These are phyloP conservation scores for Hyaloscypha finlandica DNA, from an alignment of 495 filamentous ascomycete species.

Conservation along the genomic window DNA sequence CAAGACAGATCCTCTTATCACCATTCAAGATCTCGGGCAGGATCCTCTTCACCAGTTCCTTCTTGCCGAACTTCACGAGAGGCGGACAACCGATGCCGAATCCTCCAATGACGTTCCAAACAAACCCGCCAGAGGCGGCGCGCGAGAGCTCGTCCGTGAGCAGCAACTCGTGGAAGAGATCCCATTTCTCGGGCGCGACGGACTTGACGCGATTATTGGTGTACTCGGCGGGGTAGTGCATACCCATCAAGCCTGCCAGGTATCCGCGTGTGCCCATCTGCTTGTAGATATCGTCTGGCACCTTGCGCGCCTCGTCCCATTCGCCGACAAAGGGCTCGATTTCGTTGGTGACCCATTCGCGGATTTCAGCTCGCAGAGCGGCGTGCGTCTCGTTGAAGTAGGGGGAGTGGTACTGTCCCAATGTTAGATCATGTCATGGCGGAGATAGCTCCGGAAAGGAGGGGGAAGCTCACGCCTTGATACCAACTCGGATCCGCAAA, in stretches of 20 bases:
- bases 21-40: conserved; percentile 83
- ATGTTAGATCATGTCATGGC: conserved; percentile 6
- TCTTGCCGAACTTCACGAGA: conserved; percentile 88
- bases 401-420: conserved; percentile 80
- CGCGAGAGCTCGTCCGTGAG: conserved; percentile 93
- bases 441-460: not conserved
- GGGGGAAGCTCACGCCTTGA: conserved; percentile 71
- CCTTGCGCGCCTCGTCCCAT: conserved; percentile 93
- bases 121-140: conserved; percentile 84
- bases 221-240: conserved; percentile 74
- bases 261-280: conserved; percentile 93
- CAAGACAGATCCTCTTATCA: conserved; percentile 93
- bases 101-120: conserved; percentile 95
- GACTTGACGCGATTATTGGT: conserved; percentile 69
- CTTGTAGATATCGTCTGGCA: conserved; percentile 77
- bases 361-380: conserved; percentile 84
- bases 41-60: conserved; percentile 77
- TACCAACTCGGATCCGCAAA: conserved; percentile 96
- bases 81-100: conserved; percentile 94
- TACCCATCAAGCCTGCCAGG: conserved; percentile 83
- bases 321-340: conserved; percentile 92
- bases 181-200: conserved; percentile 88
- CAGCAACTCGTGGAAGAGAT: conserved; percentile 95
- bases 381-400: conserved; percentile 95
- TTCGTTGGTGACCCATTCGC: conserved; percentile 86